Conservation (phyloP, 441 rosid species). For the Melastoma candidum region DNA sequence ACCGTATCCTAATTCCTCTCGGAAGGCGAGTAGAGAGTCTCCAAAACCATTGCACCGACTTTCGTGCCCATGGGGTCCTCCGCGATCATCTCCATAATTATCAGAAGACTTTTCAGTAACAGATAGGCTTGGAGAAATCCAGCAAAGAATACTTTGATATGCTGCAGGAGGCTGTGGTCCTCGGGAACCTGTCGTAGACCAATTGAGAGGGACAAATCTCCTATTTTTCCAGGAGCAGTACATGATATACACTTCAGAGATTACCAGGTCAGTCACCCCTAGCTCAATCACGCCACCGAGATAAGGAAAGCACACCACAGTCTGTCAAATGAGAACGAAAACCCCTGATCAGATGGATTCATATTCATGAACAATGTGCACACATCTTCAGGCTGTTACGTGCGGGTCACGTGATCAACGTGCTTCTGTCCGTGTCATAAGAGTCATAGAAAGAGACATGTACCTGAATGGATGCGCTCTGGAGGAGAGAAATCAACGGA, state of each 20-base stretch:
- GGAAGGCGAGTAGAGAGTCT: constrained; percentile 26
- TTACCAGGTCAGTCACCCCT: constrained; percentile 76
- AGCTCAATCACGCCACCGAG: constrained; percentile 75
- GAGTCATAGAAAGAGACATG: background rate
- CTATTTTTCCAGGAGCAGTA: too few species aligned
- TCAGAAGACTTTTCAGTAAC: constrained; percentile 33
- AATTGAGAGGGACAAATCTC: constrained; percentile 3
- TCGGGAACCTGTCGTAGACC: constrained; percentile 42
- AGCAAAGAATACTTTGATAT: constrained; percentile 61
- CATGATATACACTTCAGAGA: background rate
- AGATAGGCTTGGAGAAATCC: constrained; percentile 54
- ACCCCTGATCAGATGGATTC: background rate
- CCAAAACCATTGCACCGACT: constrained; percentile 29
- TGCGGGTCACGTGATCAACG: too few species aligned
- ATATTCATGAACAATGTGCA: too few species aligned
- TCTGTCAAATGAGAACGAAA: constrained; percentile 36
- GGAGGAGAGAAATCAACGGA: constrained; percentile 9
- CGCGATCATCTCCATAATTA: constrained; percentile 31
- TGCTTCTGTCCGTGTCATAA: too few species aligned
- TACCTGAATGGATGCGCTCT: constrained; percentile 97
- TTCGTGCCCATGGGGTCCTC: constrained; percentile 29
- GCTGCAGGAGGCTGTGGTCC: constrained; percentile 61
- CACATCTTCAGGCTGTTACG: too few species aligned
- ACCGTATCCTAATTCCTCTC: constrained; percentile 26
- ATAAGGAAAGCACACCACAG: constrained; percentile 79